Evolutionary conservation across 805 yeast genomes (phyloP), one percentile per base, ranked within the genome.

Genomic region (Diddensiella transvaalensis): DNA sequence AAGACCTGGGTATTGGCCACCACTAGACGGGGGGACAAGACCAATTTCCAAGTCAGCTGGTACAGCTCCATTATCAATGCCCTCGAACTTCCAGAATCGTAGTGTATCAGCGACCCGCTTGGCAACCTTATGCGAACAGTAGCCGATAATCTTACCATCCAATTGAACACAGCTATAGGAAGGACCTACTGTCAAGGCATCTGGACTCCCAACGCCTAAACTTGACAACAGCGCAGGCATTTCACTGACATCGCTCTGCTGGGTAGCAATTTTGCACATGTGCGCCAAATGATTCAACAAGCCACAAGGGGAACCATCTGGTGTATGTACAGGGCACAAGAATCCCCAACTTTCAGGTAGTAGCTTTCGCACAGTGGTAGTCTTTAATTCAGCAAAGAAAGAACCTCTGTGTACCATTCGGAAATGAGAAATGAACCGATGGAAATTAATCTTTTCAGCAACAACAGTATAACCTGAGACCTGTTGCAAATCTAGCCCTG

Each of bases 261-360:
- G 66, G 5, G 97, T 90, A 4, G 96, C 80, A 52, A 93, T 85
- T 59, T 77, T 76, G 77, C 99, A 93, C 69, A 87, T 89, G 71
- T 93, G 97, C 6, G 98, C 85, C 72, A 93, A 82, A 76, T 93
- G 99, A 71, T 93, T 93, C 62, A 93, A 74, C 66, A 93, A 76
- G 74, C 99, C 99, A 82, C 99, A 93, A 18, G 99, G 99, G 44
- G 98, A 86, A 60, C 99, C 99, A 84, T 93, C 99, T 3, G 99
- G 99, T 11, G 99, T 93, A 69, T 93, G 99, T 21, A 93, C 99
- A 10, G 99, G 99, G 72, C 99, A 93, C 60, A 93, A 71, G 78
- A 93, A 93, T 2, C 99, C 99, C 99, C 99, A 93, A 1, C 96
- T 87, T 68, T 93, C 99, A 1, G 99, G 99, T 50, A 93, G 77